These are phyloP conservation scores for Mangifera indica DNA, from an alignment of 345 rosid genomes.

Conservation along the genomic window DNA sequence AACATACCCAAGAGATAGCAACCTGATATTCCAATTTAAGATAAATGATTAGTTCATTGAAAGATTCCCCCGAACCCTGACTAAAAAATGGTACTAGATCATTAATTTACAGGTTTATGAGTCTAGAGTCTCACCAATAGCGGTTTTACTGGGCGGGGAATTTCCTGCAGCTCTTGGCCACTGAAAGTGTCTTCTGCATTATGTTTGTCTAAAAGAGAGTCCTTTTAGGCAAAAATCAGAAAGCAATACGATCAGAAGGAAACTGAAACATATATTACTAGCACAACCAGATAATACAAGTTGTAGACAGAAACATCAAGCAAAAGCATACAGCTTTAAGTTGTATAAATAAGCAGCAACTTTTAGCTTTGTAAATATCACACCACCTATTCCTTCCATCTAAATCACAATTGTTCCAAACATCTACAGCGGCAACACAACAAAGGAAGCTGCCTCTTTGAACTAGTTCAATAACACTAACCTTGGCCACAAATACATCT, in stretches of 20 bases:
- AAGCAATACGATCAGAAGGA: conserved; percentile 13
- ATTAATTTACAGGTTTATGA: neutral
- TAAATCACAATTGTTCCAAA: neutral
- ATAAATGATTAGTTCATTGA: neutral
- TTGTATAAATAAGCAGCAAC: neutral
- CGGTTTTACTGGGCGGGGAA: conserved; percentile 67
- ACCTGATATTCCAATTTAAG: conserved; percentile 43
- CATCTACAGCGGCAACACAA: neutral
- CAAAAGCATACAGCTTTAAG: too few relatives aligned
- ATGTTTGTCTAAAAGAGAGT: conserved; percentile 75
- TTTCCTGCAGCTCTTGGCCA: conserved; percentile 58
- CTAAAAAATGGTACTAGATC: neutral
- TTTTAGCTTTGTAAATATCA: neutral
- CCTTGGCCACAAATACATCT: conserved; percentile 86
- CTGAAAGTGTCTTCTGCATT: conserved; percentile 60
- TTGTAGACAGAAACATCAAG: neutral
- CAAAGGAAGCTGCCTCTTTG: neutral
- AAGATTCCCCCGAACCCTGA: conserved; percentile 6
- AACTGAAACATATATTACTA: neutral
- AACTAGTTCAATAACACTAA: conserved; percentile 23
- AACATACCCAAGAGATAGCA: conserved; percentile 54
- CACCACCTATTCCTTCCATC: neutral
- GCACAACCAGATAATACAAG: neutral
- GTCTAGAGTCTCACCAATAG: conserved; percentile 50
- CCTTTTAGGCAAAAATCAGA: conserved; percentile 42